phyloP scores from a whole-genome alignment of 1,284 basidiomycete species.

The Ganoderma lucidum region DNA sequence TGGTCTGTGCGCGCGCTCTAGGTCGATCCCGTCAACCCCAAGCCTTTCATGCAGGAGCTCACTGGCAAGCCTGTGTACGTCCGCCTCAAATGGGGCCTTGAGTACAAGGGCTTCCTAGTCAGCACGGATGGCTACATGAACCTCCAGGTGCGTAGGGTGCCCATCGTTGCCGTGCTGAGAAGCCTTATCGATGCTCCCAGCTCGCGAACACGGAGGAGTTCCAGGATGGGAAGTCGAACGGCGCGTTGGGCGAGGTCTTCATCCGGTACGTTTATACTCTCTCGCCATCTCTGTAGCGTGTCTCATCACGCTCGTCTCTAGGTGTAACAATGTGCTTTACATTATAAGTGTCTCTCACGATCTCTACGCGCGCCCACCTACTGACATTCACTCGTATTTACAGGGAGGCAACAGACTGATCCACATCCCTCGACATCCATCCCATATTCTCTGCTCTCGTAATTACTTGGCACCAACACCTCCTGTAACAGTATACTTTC shows the following conservation, averaged over 20 bases:
- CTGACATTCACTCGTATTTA: conserved; percentile 45
- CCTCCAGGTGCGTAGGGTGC: conserved; percentile 77
- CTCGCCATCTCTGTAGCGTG: background rate
- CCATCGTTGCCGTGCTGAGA: conserved; percentile 11
- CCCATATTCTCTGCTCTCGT: conserved; percentile 9
- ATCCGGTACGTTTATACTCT: conserved; percentile 73
- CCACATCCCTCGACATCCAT: background rate
- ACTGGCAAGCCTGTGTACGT: conserved; percentile 98
- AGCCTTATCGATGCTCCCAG: conserved; percentile 49
- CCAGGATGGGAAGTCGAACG: conserved; percentile 95
- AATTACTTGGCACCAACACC: conserved; percentile 3
- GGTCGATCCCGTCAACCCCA: conserved; percentile 97
- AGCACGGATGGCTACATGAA: conserved; percentile 99
- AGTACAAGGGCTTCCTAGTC: conserved; percentile 99
- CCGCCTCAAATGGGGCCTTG: conserved; percentile 97
- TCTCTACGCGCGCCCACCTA: background rate
- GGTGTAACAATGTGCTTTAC: conserved; percentile 93
- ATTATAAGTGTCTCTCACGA: conserved; percentile 73
- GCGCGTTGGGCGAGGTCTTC: conserved; percentile 97
- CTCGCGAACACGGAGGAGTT: conserved; percentile 99
- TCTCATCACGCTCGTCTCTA: conserved; percentile 31
- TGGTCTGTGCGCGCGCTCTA: conserved; percentile 39
- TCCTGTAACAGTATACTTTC: conserved; percentile 17
- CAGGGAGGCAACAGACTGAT: conserved; percentile 72
- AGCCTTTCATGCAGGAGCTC: conserved; percentile 98